Percentiles rank a stretch among this genome's conserved stretches.
Evolutionary conservation across 768 basidiomycete species (phyloP).

Genomic region (Mycena floridula): DNA sequence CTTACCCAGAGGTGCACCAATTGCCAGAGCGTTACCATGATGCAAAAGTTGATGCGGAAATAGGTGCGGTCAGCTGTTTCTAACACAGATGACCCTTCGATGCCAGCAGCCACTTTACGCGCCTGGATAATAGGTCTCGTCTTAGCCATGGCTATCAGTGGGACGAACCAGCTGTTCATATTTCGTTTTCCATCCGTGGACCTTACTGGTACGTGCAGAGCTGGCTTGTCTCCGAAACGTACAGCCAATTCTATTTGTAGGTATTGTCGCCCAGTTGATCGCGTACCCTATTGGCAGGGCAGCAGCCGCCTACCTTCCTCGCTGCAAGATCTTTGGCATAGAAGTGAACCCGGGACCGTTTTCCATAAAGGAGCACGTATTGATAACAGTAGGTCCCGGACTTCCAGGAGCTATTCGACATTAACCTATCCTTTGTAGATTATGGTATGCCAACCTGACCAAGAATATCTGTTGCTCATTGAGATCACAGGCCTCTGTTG

Average conservation of each 20-base stretch:
- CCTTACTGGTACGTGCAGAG: too few relatives aligned
- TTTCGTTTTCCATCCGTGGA: conserved; percentile 64
- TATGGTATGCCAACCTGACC: conserved; percentile 4
- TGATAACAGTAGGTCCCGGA: conserved; percentile 5
- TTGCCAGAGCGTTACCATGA: too few relatives aligned
- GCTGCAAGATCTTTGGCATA: conserved; percentile 47
- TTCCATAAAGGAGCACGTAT: conserved; percentile 60
- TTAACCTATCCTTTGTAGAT: conserved; percentile 5
- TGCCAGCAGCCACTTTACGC: conserved; percentile 54
- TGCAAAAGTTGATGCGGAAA: too few relatives aligned
- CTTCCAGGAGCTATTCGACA: neutral
- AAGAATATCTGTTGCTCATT: neutral
- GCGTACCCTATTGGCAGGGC: conserved; percentile 62
- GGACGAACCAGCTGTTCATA: conserved; percentile 76
- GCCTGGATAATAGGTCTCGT: conserved; percentile 52
- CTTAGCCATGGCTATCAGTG: conserved; percentile 57
- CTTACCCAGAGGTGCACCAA: conserved; percentile 83
- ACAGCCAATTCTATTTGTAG: too few relatives aligned
- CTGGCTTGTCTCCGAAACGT: too few relatives aligned
- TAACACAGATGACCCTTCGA: conserved; percentile 62
- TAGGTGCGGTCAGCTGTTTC: conserved; percentile 73
- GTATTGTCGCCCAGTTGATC: conserved; percentile 64
- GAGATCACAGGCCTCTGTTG: conserved; percentile 4
- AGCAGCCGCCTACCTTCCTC: conserved; percentile 58
- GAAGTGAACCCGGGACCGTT: conserved; percentile 71